These are phyloP conservation scores for Rhodotorula mucilaginosa DNA, from an alignment of 1,284 basidiomycete species.

Conservation along the genomic window DNA sequence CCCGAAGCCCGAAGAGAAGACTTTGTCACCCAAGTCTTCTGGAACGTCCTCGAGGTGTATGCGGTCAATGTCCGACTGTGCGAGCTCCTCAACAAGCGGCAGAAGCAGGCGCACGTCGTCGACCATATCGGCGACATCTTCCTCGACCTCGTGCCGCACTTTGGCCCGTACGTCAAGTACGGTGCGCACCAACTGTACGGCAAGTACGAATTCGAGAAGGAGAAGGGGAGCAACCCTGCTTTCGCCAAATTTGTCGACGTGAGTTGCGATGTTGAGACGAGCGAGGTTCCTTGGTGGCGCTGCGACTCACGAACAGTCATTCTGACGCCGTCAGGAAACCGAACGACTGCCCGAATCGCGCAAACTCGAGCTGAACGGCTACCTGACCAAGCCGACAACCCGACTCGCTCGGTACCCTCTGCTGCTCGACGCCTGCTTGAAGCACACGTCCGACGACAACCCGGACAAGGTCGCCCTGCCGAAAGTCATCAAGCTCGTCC, in stretches of 20 bases:
- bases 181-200: conserved; percentile 97
- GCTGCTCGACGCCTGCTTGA: conserved; percentile 84
- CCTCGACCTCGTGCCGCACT: conserved; percentile 81
- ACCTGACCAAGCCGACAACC: conserved; percentile 97
- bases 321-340: conserved; percentile 59
- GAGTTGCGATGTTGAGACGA: conserved; percentile 41
- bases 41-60: conserved; percentile 95
- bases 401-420: conserved; percentile 93
- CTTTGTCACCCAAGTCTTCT: conserved; percentile 93
- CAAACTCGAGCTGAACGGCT: conserved; percentile 96
- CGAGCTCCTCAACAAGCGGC: conserved; percentile 91
- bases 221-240: conserved; percentile 87
- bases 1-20: conserved; percentile 72
- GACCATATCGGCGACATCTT: conserved; percentile 90
- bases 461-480: conserved; percentile 78
- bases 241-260: conserved; percentile 97
- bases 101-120: conserved; percentile 90
- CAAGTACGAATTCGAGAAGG: conserved; percentile 98
- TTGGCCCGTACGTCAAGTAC: conserved; percentile 89
- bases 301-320: too few species aligned
- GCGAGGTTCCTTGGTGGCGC: too few species aligned
- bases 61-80: conserved; percentile 83
- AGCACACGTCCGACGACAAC: conserved; percentile 88
- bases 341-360: conserved; percentile 92
- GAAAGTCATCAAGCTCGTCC: conserved; percentile 74